Evolutionary conservation across 306 rosid species (phyloP).

Genomic region (Cicer bijugum): DNA sequence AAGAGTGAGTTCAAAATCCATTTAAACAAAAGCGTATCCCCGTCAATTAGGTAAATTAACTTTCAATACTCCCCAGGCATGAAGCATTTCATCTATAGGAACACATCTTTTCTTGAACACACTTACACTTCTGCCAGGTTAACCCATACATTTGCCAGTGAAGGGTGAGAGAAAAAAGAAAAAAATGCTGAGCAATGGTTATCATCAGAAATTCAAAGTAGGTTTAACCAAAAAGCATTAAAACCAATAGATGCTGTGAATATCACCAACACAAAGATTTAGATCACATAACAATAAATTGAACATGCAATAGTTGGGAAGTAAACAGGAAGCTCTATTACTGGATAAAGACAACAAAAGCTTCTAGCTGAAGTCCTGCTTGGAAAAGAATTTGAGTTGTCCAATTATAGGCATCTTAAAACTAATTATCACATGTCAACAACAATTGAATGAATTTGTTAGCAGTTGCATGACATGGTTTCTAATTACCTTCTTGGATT

Average conservation of each 20-base stretch:
- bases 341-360: slow-evolving; percentile 26
- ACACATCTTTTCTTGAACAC: not conserved
- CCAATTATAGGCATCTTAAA: slow-evolving; percentile 29
- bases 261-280: slow-evolving; percentile 17
- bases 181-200: slow-evolving; percentile 5
- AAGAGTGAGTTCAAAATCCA: slow-evolving; percentile 31
- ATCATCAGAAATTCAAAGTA: slow-evolving; percentile 27
- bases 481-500: slow-evolving; percentile 73
- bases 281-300: slow-evolving; percentile 24
- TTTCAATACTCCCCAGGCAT: slow-evolving; percentile 2
- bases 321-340: slow-evolving; percentile 19
- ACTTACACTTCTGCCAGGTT: slow-evolving; percentile 1
- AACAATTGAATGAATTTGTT: slow-evolving; percentile 29
- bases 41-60: not conserved
- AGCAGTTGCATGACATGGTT: slow-evolving; percentile 36
- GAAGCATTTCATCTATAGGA: slow-evolving; percentile 9
- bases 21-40: not conserved
- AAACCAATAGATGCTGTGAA: slow-evolving; percentile 27
- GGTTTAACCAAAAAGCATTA: slow-evolving; percentile 7
- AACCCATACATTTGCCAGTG: slow-evolving; percentile 9
- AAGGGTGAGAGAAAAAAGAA: slow-evolving; percentile 14
- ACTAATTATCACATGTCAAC: slow-evolving; percentile 35
- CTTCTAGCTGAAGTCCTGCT: slow-evolving; percentile 30
- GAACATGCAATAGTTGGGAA: slow-evolving; percentile 31
- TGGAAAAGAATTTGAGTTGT: slow-evolving; percentile 13